These are phyloP conservation scores for Yamadazyma insecticola DNA, from an alignment of 805 yeast genomes.

Conservation along the genomic window DNA sequence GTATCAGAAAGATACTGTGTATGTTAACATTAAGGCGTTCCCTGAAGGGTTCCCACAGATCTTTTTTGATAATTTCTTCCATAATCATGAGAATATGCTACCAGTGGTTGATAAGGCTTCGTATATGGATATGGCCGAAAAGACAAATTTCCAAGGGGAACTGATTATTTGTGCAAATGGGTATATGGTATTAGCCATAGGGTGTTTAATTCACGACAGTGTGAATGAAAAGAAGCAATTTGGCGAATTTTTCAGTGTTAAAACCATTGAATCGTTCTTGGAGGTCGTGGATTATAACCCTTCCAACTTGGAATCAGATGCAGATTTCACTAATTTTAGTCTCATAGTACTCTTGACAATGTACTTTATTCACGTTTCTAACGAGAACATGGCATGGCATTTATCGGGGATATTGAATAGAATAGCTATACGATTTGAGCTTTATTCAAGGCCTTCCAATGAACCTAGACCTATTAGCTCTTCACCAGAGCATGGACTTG, in stretches of 20 bases:
- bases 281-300: slow-evolving; percentile 28
- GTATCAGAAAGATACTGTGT: too few relatives aligned
- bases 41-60: slow-evolving; percentile 23
- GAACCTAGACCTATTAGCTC: too few relatives aligned
- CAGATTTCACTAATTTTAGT: slow-evolving; percentile 21
- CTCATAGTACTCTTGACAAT: slow-evolving; percentile 29
- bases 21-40: slow-evolving; percentile 31
- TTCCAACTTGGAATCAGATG: slow-evolving; percentile 15
- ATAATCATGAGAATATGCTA: slow-evolving; percentile 30
- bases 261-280: slow-evolving; percentile 26
- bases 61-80: slow-evolving; percentile 32
- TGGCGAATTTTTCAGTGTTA: slow-evolving; percentile 26
- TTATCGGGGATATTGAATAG: slow-evolving; percentile 32
- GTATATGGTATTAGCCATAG: slow-evolving; percentile 35
- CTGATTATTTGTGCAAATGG: slow-evolving; percentile 34
- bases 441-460: too few relatives aligned
- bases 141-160: slow-evolving; percentile 29
- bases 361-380: slow-evolving; percentile 24
- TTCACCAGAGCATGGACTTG: too few relatives aligned
- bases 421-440: slow-evolving; percentile 17
- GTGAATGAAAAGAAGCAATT: slow-evolving; percentile 18
- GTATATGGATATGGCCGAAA: slow-evolving; percentile 17
- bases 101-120: slow-evolving; percentile 27
- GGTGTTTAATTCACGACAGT: slow-evolving; percentile 33
- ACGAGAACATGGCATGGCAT: slow-evolving; percentile 28